A percentile compares a stretch with the other conserved stretches of the same genome.
Conservation (phyloP, 305 asterid genomes). For the Fraxinus baroniana region DNA sequence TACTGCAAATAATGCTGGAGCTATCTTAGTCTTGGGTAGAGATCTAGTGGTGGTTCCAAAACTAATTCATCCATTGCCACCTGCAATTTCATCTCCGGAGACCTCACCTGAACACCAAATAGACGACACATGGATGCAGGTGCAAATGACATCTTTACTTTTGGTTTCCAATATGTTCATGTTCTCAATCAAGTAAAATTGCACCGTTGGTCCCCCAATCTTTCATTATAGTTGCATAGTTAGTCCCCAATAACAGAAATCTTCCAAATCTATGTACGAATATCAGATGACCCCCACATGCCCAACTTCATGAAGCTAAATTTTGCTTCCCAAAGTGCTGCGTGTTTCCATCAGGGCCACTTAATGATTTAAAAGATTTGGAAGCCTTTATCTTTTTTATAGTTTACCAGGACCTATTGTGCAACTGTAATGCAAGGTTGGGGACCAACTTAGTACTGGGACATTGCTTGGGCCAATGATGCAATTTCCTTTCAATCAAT, state of each 20-base stretch:
- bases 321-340: background rate
- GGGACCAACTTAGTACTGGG: background rate
- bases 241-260: background rate
- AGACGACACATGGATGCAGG: slow-evolving; percentile 99
- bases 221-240: background rate
- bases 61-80: slow-evolving; percentile 93
- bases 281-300: background rate
- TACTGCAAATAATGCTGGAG: slow-evolving; percentile 99
- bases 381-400: background rate
- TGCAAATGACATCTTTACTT: slow-evolving; percentile 28
- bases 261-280: background rate
- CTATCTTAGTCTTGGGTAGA: slow-evolving; percentile 98
- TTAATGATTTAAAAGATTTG: background rate
- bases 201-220: background rate
- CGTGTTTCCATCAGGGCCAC: background rate
- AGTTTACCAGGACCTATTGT: background rate
- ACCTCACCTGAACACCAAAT: slow-evolving; percentile 86
- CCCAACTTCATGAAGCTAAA: background rate
- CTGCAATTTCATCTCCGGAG: slow-evolving; percentile 94
- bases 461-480: background rate
- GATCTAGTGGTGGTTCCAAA: slow-evolving; percentile 99
- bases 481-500: background rate
- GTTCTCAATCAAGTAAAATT: background rate
- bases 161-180: background rate
- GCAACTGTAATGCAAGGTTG: background rate